phyloP scores from a whole-genome alignment of 129 eudicot genomes.

The Pseudognaphalium luteoalbum region DNA sequence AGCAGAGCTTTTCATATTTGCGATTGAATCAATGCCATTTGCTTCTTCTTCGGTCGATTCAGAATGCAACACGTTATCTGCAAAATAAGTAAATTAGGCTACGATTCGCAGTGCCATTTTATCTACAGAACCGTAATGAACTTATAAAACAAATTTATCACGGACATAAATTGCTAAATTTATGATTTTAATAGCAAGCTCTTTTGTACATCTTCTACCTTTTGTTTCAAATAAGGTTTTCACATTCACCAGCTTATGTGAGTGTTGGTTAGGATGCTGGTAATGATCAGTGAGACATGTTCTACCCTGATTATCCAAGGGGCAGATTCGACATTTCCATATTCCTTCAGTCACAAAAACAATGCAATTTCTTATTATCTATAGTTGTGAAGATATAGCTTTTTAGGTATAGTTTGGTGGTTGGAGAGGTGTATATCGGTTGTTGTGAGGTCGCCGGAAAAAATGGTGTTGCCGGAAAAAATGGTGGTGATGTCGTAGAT shows the following conservation, averaged over 20 bases:
- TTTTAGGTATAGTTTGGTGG: no score
- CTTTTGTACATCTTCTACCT: slow-evolving; percentile 47
- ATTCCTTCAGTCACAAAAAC: slow-evolving; percentile 60
- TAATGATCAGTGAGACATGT: slow-evolving; percentile 41
- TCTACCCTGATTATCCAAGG: slow-evolving; percentile 60
- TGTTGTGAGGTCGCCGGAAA: no score
- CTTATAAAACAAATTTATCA: background rate
- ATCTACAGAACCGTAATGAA: background rate
- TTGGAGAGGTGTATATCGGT: no score
- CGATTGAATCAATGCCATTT: slow-evolving; percentile 10
- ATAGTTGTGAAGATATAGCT: no score
- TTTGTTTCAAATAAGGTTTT: slow-evolving; percentile 41
- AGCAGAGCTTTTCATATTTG: slow-evolving; percentile 15
- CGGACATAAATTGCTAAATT: background rate
- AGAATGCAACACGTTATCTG: slow-evolving; percentile 35
- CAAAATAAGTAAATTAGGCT: background rate
- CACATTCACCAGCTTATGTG: slow-evolving; percentile 48
- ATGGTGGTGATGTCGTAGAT: no score
- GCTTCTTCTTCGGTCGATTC: slow-evolving; percentile 11
- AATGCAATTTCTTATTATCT: slow-evolving; percentile 28
- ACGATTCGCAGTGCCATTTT: background rate
- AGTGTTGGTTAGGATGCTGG: slow-evolving; percentile 39
- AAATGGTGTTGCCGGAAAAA: no score
- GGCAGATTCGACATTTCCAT: slow-evolving; percentile 89
- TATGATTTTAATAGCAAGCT: background rate